Base-by-base conservation (phyloP, 2,329 filamentous ascomycete species). In the Colletotrichum sp. region DNA sequence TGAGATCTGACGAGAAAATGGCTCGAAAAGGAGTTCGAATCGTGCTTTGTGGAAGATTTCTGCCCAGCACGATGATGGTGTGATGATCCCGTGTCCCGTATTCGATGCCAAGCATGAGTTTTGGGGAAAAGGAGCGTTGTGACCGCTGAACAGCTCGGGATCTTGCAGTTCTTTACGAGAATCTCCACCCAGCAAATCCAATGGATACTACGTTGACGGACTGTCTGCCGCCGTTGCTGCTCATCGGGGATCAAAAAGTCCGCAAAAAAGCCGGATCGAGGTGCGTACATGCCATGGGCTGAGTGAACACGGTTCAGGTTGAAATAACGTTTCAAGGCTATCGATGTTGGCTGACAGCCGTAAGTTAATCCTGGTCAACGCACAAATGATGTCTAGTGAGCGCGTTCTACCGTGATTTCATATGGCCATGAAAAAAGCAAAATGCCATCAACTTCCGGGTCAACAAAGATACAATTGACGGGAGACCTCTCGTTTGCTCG, bases 1-100 rank as follows among this genome's bases (percentile, higher is more conserved):
- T 62, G 39, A 9, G 71, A 49, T 64, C 32, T 21, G 57, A 55
- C 59, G 30, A n/a, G 26, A 59, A 60, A 28, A 34, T 59, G 66
- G 59, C 13, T 34, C 32, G 24, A 65, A 70, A 34, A 26, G 32
- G 67, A 65, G 59, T 6, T 12, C 6, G 18, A 7, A 32, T 64
- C 71, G 6, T 70, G 32, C 21, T 18, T 28, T 39, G 28, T 15
- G 32, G 18, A 30, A n/a, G 55, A 16, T n/a, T 60, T 69, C n/a
- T 55, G 16, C 21, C 18, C 49, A 59, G 24, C 59, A 62, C 59
- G 16, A 3, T 62, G 59, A 8, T 59, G 52, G 66, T 26, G 66
- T 60, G 30, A 8, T 69, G 24, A 30, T 28, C 32, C 52, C 32
- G 32, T 59, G 52, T 68, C 28, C 28, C 65, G 32, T 69, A 30